phyloP scores from a whole-genome alignment of 139 green algal species.

The Chlorella sorokiniana region DNA sequence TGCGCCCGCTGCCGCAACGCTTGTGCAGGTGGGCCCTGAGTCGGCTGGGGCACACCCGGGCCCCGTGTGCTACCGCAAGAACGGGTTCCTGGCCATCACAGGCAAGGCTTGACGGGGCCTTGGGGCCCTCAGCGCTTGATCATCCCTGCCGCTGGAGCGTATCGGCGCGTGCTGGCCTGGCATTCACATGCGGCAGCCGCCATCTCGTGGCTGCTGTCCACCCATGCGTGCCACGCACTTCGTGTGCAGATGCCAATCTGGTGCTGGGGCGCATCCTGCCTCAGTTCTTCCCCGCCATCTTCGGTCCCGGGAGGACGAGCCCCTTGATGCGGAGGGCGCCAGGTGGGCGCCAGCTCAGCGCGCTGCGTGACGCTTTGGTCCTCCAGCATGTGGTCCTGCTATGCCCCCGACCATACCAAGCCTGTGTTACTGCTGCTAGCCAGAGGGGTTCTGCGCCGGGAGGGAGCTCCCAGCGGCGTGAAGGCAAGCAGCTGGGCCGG shows the following conservation, averaged over 20 bases:
- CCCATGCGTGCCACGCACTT: not conserved
- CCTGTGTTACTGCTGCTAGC: not conserved
- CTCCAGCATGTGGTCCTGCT: too few species aligned
- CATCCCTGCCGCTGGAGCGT: too few species aligned
- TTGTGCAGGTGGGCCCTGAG: constrained; percentile 85
- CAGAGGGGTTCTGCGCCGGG: not conserved
- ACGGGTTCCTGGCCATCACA: constrained; percentile 88
- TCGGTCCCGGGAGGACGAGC: constrained; percentile 80
- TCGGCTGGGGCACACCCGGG: constrained; percentile 93
- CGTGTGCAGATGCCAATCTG: constrained; percentile 85
- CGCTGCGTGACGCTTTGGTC: too few species aligned
- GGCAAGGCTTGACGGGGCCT: not conserved
- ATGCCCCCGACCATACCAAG: too few species aligned
- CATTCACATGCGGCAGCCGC: too few species aligned
- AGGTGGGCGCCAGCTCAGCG: too few species aligned
- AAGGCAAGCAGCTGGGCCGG: too few species aligned
- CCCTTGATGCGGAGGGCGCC: constrained; percentile 73
- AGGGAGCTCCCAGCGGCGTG: too few species aligned
- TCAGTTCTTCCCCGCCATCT: constrained; percentile 95
- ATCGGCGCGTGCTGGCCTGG: too few species aligned
- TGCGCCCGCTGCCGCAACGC: not conserved
- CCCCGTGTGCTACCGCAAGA: constrained; percentile 96
- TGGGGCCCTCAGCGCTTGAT: too few species aligned
- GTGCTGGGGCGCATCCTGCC: constrained; percentile 91
- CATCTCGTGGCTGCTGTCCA: not conserved